Conservation (phyloP, 768 basidiomycete genomes). For the Rubroboletus pulcherrimus region DNA sequence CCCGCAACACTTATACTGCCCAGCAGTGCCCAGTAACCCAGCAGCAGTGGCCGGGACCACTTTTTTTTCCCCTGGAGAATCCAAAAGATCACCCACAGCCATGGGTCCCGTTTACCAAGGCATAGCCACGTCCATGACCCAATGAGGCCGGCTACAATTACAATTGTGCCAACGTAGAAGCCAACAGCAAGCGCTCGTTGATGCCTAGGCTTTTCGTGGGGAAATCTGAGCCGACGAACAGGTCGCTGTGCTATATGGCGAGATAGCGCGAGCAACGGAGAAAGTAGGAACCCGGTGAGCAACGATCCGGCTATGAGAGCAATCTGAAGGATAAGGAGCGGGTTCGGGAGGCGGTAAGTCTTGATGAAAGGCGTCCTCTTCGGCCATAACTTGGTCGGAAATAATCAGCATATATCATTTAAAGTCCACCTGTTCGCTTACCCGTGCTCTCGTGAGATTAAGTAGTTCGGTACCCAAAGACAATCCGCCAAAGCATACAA, state of each 20-base stretch:
- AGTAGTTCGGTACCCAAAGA: slow-evolving; percentile 82
- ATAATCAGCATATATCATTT: not conserved
- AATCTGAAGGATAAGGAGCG: slow-evolving; percentile 86
- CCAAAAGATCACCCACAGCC: slow-evolving; percentile 81
- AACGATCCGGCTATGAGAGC: slow-evolving; percentile 91
- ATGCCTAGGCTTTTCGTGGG: slow-evolving; percentile 78
- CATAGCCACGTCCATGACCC: slow-evolving; percentile 94
- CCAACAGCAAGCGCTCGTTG: slow-evolving; percentile 79
- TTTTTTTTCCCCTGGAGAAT: slow-evolving; percentile 67
- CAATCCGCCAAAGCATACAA: slow-evolving; percentile 87
- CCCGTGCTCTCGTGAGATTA: slow-evolving; percentile 78
- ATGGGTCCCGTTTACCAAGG: slow-evolving; percentile 77
- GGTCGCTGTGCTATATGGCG: slow-evolving; percentile 89
- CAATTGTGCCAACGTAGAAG: slow-evolving; percentile 72
- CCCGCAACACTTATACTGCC: slow-evolving; percentile 86
- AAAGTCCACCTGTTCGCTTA: slow-evolving; percentile 35
- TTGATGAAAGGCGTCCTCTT: slow-evolving; percentile 78
- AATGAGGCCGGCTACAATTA: slow-evolving; percentile 79
- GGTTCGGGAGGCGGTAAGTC: slow-evolving; percentile 90
- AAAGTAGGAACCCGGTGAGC: slow-evolving; percentile 90
- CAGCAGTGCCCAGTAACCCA: slow-evolving; percentile 82
- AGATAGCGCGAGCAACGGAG: slow-evolving; percentile 87
- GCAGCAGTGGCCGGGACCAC: slow-evolving; percentile 75
- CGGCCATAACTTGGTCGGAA: slow-evolving; percentile 63
- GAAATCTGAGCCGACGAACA: slow-evolving; percentile 72